Evolutionary conservation across 2,329 filamentous ascomycete species (phyloP), one percentile per base, ranked within the genome.

Genomic region (Westerdykella aurantiaca): DNA sequence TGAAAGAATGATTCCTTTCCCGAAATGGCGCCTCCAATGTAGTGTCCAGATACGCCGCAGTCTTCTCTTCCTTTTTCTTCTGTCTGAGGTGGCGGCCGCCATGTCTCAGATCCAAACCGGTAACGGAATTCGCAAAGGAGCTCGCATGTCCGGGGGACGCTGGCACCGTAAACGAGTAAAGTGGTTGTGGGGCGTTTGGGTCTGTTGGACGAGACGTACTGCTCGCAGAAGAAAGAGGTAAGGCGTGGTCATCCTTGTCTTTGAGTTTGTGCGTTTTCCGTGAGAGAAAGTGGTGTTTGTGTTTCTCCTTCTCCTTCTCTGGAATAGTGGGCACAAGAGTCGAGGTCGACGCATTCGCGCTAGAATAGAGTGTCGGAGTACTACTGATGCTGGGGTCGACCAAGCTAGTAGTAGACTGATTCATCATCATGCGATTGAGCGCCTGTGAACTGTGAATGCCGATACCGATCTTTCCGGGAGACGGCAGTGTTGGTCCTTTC

Each of bases 51-150:
- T 64, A 66, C 45, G 61, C 50, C 13, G 68, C 68, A 18, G 69
- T 70, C 48, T 76, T 76, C 47, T 76, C 74, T 53, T 76, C 73
- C 47, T 74, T 76, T 53, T 75, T 75, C 49, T 91, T 95, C 61
- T 95, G 88, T 31, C 86, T 79, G 37, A 90, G 68, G 6, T 83
- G 85, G 34, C 85, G 78, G 1, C 83, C 86, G 34, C 85, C 87
- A 68, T 91, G 86, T 41, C 87, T 76, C 21, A 91, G 70, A 65
- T 91, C 87, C 35, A 91, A 72, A 0, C 85, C 86, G 46, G 86
- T 91, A 60, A 93, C 86, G 3, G 84, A 85, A 69, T 93, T 94
- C 31, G 83, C 77, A 63, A 97, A 95, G 25, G 78, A 77, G 41
- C 74, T 77, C 40, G 75, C 77, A 12, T 82, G 80, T 0, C 78